A percentile compares a stretch with the other conserved stretches of the same genome.
Conservation (phyloP, 192 early-diverging fungal genomes). For the Gigaspora rosea region DNA sequence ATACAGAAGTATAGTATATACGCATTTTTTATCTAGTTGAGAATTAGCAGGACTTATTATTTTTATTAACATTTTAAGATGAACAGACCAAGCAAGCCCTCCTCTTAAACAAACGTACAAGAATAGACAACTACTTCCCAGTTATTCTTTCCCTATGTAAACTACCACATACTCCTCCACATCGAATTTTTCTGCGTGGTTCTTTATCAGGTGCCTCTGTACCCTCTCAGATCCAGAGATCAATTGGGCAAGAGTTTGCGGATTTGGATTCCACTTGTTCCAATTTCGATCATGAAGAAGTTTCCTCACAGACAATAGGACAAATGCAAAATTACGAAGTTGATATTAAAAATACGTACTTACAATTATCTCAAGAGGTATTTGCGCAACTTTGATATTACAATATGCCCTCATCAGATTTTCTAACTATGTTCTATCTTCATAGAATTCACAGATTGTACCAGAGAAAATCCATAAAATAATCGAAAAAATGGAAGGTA, state of each 20-base stretch:
- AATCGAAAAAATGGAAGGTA: conserved; percentile 23
- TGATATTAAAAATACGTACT: conserved; percentile 7
- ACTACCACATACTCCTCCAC: neutral
- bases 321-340: conserved; percentile 1
- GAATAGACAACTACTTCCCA: neutral
- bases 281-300: neutral
- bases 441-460: conserved; percentile 22
- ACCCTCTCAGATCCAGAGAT: neutral
- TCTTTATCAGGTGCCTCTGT: neutral
- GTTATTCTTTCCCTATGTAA: neutral
- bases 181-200: conserved; percentile 4
- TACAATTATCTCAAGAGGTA: conserved; percentile 18
- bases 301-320: neutral
- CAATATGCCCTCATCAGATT: neutral
- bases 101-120: neutral
- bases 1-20: neutral
- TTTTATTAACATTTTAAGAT: neutral
- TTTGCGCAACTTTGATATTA: conserved; percentile 2
- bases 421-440: conserved; percentile 14
- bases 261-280: neutral
- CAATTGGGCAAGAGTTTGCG: neutral
- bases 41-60: neutral
- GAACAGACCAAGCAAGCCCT: neutral
- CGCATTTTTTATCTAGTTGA: neutral
- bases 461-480: neutral